Evolutionary conservation across 257 asterid species (phyloP).

Genomic region (Forsythia suspensa): DNA sequence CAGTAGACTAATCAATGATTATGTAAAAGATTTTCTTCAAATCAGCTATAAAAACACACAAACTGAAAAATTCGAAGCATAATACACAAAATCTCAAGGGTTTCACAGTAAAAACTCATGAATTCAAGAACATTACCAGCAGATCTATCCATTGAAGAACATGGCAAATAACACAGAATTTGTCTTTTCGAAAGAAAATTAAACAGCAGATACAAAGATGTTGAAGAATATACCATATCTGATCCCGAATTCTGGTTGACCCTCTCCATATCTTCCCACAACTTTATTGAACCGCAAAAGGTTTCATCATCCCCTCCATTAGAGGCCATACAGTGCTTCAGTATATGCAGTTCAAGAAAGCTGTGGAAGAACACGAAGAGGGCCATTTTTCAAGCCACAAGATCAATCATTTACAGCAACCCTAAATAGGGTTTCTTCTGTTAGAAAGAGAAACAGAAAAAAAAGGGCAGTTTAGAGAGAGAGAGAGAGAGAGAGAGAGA

Average conservation of each 20-base stretch:
- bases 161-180: not conserved
- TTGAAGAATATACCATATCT: not conserved
- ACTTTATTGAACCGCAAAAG: conserved; percentile 76
- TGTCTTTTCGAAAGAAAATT: not conserved
- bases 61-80: no score
- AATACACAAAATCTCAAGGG: no score
- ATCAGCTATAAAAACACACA: no score
- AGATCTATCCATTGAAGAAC: not conserved
- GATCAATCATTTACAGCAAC: conserved; percentile 25
- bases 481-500: no score
- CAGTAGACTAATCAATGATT: no score
- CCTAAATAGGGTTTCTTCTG: conserved; percentile 52
- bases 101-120: no score
- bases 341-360: conserved; percentile 89
- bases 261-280: conserved; percentile 81
- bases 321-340: conserved; percentile 25
- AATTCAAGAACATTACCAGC: not conserved
- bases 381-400: conserved; percentile 31
- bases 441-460: not conserved
- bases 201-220: not conserved
- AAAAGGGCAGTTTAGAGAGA: conserved; percentile 25
- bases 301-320: conserved; percentile 14
- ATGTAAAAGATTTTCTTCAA: no score
- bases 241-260: conserved; percentile 13
- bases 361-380: conserved; percentile 88